A percentile compares a stretch with the other conserved stretches of the same genome.
Evolutionary conservation across 495 filamentous ascomycete species (phyloP).

Genomic region (Talaromyces liani): DNA sequence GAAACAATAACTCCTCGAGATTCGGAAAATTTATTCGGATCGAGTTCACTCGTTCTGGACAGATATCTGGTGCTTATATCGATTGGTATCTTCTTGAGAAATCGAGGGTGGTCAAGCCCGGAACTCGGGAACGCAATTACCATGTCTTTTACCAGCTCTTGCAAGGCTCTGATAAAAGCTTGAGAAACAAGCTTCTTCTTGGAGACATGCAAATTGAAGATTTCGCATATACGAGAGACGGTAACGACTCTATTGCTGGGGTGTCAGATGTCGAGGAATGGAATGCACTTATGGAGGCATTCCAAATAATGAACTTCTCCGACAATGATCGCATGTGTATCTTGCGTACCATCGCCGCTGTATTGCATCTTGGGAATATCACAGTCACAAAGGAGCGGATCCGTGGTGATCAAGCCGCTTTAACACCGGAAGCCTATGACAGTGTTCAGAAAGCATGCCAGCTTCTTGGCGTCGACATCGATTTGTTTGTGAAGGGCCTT

Average conservation of each 20-base stretch:
- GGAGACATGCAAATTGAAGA: constrained; percentile 67
- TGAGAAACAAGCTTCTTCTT: constrained; percentile 71
- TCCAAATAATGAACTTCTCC: constrained; percentile 88
- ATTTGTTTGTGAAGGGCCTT: constrained; percentile 79
- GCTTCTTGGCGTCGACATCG: constrained; percentile 74
- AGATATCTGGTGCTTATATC: constrained; percentile 93
- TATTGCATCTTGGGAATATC: constrained; percentile 91
- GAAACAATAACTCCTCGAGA: constrained; percentile 97
- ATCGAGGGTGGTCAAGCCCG: constrained; percentile 85
- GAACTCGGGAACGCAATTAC: constrained; percentile 84
- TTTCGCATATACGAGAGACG: constrained; percentile 84
- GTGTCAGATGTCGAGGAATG: constrained; percentile 92
- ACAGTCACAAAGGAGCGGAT: constrained; percentile 81
- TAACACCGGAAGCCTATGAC: constrained; percentile 62
- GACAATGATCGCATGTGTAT: constrained; percentile 79
- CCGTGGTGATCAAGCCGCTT: constrained; percentile 80
- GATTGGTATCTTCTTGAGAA: constrained; percentile 99
- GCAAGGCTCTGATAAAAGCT: constrained; percentile 64
- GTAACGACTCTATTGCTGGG: constrained; percentile 83
- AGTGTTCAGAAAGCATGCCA: constrained; percentile 72
- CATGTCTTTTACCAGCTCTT: constrained; percentile 97
- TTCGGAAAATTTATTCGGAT: constrained; percentile 99
- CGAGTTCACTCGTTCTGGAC: constrained; percentile 82
- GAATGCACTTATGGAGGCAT: constrained; percentile 82
- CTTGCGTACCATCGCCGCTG: constrained; percentile 78